Evolutionary conservation across 2,329 filamentous ascomycete genomes (phyloP), one percentile per base, ranked within the genome.

Genomic region (Neofusicoccum ribis): DNA sequence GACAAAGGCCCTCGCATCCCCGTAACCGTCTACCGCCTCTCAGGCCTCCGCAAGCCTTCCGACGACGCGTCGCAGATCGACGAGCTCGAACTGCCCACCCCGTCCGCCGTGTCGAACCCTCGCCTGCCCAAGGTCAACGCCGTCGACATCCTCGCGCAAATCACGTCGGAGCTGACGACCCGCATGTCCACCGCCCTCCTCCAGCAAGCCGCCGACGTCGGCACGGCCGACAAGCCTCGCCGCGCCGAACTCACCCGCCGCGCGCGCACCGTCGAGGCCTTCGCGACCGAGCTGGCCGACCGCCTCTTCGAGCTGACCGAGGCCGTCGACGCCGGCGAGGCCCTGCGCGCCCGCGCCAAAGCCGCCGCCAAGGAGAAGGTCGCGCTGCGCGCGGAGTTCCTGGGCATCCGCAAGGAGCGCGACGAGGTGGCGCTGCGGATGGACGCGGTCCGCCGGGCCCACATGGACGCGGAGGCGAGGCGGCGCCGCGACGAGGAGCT

Each of bases 241-340:
- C 76, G 76, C 14, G 72, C 74, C 1, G 78, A 80, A 65, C 75
- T 79, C 65, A 79, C 76, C 34, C 79, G 79, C 64, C 80, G 83
- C 65, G 75, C 78, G 66, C 82, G 81, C 62, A 79, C 81, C 5
- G 77, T 84, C 0, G 75, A 83, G 43, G 77, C 78, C 5, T 86
- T 82, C 70, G 78, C 79, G 14, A 73, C 78, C 8, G 81, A 82
- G 58, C 72, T 86, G 17, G 79, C 81, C 17, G 80, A 81, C 34
- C 79, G 81, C 23, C 72, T 86, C 2, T 79, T 85, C 51, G 80
- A 83, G 49, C 72, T 86, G 34, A 84, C 83, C 66, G 82, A 83
- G 68, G 79, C 83, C 23, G 78, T 85, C 3, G 82, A 85, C 66
- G 80, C 82, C 62, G 80, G 84, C 51, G 81, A 79, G 65, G 73